Evolutionary conservation across 306 rosid species (phyloP), one percentile per base, ranked within the genome.

Genomic region (Begonia fuchsioides): DNA sequence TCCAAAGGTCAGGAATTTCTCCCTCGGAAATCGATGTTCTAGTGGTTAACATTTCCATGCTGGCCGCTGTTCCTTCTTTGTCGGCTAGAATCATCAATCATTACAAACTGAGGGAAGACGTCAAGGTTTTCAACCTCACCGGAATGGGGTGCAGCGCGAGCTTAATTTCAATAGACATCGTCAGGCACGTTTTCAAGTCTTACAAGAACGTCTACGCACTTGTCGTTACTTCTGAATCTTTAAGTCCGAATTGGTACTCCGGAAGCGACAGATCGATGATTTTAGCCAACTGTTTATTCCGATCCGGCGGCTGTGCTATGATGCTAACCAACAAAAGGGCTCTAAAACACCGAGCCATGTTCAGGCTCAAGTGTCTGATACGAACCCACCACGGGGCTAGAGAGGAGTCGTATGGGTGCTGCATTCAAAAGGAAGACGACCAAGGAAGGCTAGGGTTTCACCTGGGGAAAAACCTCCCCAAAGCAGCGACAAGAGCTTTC

Each of bases 401-500:
- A 47, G 98, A 90, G 2, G 98, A 85, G 2, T 59, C n/a, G n/a
- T n/a, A n/a, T n/a, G n/a, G n/a, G n/a, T n/a, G n/a, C n/a, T n/a
- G n/a, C n/a, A n/a, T n/a, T 0, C 98, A 90, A 39, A 68, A 52
- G 14, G 98, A 90, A 53, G 98, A 90, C n/a, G 82, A 56, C 0
- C 50, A 76, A 39, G 98, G 94, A 0, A 56, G 49, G 13, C 45
- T 53, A 0, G 98, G 98, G 0, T 72, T 90, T 49, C 74, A 68
- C 50, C 79, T 90, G 0, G 82, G 51, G 0, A 90, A 90, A 43
- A 50, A 40, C 49, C 83, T 90, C 3, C 98, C 98, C 0, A 90
- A 85, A 19, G 92, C 92, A 1, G 98, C 98, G 0, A 84, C 98
- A 5, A 58, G 95, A 14, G 95, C 87, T 0, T 90, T 90, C 19